A percentile compares a stretch with the other conserved stretches of the same genome.
phyloP scores from a whole-genome alignment of 1,284 basidiomycete species.

The Phenoliferia sp. region DNA sequence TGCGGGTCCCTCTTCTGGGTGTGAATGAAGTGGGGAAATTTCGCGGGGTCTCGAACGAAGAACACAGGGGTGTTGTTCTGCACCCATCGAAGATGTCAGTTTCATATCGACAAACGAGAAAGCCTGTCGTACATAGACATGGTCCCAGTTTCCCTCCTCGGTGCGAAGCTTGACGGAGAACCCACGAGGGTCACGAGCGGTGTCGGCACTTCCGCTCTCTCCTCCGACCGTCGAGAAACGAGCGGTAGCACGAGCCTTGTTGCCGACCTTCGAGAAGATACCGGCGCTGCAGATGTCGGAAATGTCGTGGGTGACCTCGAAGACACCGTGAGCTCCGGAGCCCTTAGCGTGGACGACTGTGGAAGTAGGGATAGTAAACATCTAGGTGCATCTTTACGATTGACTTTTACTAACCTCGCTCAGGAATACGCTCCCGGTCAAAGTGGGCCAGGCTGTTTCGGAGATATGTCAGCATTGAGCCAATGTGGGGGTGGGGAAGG shows the following conservation, averaged over 20 bases:
- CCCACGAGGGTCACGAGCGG: slow-evolving; percentile 85
- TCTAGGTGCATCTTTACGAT: too few species aligned
- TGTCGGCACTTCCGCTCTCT: slow-evolving; percentile 81
- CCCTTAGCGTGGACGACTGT: slow-evolving; percentile 84
- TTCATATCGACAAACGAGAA: slow-evolving; percentile 12
- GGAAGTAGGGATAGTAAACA: too few species aligned
- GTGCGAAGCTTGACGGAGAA: slow-evolving; percentile 89
- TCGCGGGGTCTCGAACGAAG: slow-evolving; percentile 53
- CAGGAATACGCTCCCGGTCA: slow-evolving; percentile 75
- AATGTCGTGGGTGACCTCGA: slow-evolving; percentile 62
- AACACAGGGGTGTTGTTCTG: slow-evolving; percentile 89
- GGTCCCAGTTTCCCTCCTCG: slow-evolving; percentile 82
- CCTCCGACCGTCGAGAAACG: slow-evolving; percentile 71
- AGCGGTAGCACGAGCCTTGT: slow-evolving; percentile 63
- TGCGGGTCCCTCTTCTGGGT: slow-evolving; percentile 89
- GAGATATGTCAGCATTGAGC: too few species aligned
- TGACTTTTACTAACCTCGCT: slow-evolving; percentile 54
- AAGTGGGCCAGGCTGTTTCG: neutral
- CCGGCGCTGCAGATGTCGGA: slow-evolving; percentile 70
- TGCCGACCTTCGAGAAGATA: slow-evolving; percentile 66
- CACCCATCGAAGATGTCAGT: neutral
- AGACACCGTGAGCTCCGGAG: slow-evolving; percentile 86
- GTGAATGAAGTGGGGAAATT: slow-evolving; percentile 80
- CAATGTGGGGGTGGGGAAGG: too few species aligned
- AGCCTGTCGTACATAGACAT: slow-evolving; percentile 49